Conservation (phyloP, 2,329 filamentous ascomycete genomes). For the Paecilomyces niveus region DNA sequence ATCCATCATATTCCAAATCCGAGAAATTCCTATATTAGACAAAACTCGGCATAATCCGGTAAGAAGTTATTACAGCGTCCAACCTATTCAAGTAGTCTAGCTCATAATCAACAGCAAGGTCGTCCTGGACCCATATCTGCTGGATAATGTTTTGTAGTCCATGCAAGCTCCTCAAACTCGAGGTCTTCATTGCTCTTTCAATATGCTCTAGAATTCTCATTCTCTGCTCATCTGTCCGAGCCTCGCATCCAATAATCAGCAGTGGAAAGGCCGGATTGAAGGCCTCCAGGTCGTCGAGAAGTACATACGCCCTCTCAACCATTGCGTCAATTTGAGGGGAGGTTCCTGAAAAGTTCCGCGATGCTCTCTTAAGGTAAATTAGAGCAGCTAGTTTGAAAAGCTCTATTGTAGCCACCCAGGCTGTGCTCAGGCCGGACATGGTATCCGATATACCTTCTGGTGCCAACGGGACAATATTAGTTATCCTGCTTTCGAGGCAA, state of each 20-base stretch:
- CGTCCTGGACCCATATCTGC: slow-evolving; percentile 5
- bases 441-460: slow-evolving; percentile 3
- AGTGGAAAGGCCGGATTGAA: slow-evolving; percentile 3
- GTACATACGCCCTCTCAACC: slow-evolving; percentile 4
- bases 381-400: slow-evolving; percentile 5
- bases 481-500: slow-evolving; percentile 4
- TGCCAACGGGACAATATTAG: slow-evolving; percentile 3
- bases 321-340: slow-evolving; percentile 3
- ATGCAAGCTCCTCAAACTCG: slow-evolving; percentile 4
- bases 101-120: slow-evolving; percentile 5
- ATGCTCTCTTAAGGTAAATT: slow-evolving; percentile 5
- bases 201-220: slow-evolving; percentile 3
- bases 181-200: slow-evolving; percentile 3
- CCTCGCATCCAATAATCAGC: slow-evolving; percentile 4
- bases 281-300: slow-evolving; percentile 1
- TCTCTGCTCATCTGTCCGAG: slow-evolving; percentile 4
- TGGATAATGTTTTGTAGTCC: slow-evolving; percentile 2
- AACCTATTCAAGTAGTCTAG: slow-evolving; percentile 3
- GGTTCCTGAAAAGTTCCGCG: slow-evolving; percentile 4
- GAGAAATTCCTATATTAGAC: slow-evolving; percentile 3
- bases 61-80: slow-evolving; percentile 3
- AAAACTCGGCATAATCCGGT: slow-evolving; percentile 4
- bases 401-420: slow-evolving; percentile 4
- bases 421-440: neutral
- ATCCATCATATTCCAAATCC: neutral